Evolutionary conservation across 1,284 basidiomycete genomes (phyloP).

Genomic region (Trametes versicolor): DNA sequence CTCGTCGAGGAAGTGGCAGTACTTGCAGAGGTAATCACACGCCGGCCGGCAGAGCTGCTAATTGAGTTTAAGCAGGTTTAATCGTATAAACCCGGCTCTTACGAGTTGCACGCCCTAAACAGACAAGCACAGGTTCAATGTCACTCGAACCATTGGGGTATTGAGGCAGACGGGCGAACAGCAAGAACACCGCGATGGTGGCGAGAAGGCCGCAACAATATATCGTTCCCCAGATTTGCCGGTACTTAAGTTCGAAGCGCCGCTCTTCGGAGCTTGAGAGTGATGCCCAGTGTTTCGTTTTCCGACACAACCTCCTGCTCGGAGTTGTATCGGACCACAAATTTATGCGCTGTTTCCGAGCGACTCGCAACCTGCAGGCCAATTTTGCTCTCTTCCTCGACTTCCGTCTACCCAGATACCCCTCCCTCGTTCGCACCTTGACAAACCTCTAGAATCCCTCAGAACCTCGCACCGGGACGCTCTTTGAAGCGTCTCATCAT

Average conservation of each 20-base stretch:
- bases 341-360: neutral
- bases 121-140: neutral
- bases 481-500: neutral
- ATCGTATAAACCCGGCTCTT: neutral
- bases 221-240: neutral
- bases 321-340: neutral
- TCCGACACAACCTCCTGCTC: neutral
- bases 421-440: neutral
- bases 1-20: neutral
- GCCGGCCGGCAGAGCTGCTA: constrained; percentile 1
- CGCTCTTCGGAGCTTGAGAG: neutral
- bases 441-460: neutral
- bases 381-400: constrained; percentile 20
- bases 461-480: neutral
- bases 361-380: neutral
- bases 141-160: too few relatives aligned
- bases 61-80: neutral
- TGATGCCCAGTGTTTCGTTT: too few relatives aligned
- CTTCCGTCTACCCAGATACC: constrained; percentile 13
- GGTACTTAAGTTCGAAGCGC: neutral
- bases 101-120: neutral
- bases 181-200: neutral
- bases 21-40: constrained; percentile 5
- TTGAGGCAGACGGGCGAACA: neutral
- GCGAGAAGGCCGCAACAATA: neutral